These are phyloP conservation scores for Tulasnella sp. DNA, from an alignment of 768 basidiomycete species.

Conservation along the genomic window DNA sequence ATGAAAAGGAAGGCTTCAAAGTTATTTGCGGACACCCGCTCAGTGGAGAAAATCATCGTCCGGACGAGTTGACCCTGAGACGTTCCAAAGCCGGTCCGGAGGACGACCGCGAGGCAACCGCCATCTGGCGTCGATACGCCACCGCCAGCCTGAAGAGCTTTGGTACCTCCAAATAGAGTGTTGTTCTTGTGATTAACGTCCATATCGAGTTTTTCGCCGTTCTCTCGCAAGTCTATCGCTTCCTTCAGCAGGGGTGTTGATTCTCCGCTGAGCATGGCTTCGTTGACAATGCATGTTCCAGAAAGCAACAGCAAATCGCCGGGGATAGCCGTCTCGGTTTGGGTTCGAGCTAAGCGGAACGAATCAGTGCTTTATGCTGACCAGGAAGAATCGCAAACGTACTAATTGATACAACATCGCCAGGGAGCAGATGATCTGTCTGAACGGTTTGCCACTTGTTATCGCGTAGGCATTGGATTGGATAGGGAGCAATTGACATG, in stretches of 20 bases:
- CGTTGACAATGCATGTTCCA: constrained; percentile 94
- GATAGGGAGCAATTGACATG: constrained; percentile 88
- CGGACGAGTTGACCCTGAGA: constrained; percentile 94
- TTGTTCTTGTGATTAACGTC: constrained; percentile 79
- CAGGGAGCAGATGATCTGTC: constrained; percentile 81
- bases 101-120: constrained; percentile 84
- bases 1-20: constrained; percentile 83
- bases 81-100: constrained; percentile 95
- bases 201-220: constrained; percentile 64
- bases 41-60: constrained; percentile 98
- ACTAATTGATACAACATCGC: constrained; percentile 79
- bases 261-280: constrained; percentile 98
- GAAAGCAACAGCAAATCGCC: constrained; percentile 88
- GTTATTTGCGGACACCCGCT: constrained; percentile 94
- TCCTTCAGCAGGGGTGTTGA: constrained; percentile 96
- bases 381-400: constrained; percentile 24
- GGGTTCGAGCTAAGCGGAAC: constrained; percentile 27
- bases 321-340: constrained; percentile 76
- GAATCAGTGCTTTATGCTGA: neutral
- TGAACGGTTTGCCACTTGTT: constrained; percentile 68
- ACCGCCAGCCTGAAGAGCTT: constrained; percentile 70
- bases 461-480: constrained; percentile 71
- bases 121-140: constrained; percentile 70
- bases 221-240: constrained; percentile 75
- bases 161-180: constrained; percentile 93